Base-by-base conservation (phyloP, 139 green algal genomes). In the Chlamydomonas eustigma region DNA sequence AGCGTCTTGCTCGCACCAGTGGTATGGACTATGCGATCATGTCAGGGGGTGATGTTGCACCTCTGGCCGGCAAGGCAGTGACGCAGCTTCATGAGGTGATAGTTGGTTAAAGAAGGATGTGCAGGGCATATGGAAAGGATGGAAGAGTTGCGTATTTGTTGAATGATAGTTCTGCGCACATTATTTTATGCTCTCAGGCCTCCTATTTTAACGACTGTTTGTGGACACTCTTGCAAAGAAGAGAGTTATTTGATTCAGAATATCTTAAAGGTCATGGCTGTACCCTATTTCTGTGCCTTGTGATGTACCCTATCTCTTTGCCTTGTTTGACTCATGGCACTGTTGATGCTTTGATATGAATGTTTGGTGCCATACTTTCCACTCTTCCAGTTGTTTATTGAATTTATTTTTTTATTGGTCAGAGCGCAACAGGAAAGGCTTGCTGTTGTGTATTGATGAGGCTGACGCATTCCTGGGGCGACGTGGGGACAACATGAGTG, bases 21-120 rank as follows among this genome's bases (percentile, higher is more conserved):
- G 78, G 93, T 36, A 85, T 99, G 76, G 96, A 99, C 82, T 99
- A 99, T 71, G 96, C 96, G 3, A 96, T 99, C 76, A 94, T 99
- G 87, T 94, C 85, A 24, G 95, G 95, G 58, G 95, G 95, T 51
- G 95, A 99, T 81, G 93, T 99, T 50, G 95, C 92, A 3, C 95
- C 95, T 0, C 87, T 99, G 78, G 92, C 86, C 36, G 85, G 85
- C 33, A 87, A 84, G 69, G 93, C 93, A 0, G 93, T 97, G n/a
- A 97, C 93, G 24, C 92, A 98, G 87, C 90, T 99, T 63, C 96
- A 99, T 82, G 83, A 94, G 70, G 70, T 81, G 34, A 5, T 32
- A 18, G 32, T n/a, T n/a, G 58, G 18, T 6, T 69, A 32, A 28
- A 6, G 44, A 58, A 37, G 58, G 58, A 37, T n/a, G 18, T 69